These are phyloP conservation scores for Dunaliella sp. DNA, from an alignment of 139 green algal genomes.

Conservation along the genomic window DNA sequence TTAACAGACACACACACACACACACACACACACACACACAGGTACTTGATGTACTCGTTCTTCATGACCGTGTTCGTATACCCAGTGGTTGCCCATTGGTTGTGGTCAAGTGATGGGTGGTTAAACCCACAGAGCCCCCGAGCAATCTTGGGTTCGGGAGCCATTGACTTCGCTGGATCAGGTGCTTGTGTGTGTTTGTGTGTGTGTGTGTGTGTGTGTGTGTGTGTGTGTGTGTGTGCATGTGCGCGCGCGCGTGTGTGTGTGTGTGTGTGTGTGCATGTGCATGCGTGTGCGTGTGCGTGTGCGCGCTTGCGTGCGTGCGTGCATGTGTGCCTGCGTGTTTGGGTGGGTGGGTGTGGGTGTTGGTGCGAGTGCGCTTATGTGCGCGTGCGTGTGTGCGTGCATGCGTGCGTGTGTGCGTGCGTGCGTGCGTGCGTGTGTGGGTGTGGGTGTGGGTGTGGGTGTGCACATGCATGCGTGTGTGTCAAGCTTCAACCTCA, in stretches of 20 bases:
- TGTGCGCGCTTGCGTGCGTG: not conserved
- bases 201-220: not conserved
- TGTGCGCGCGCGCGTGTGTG: no score
- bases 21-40: no score
- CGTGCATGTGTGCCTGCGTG: not conserved
- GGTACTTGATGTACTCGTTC: slow-evolving; percentile 14
- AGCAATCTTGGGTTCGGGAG: slow-evolving; percentile 37
- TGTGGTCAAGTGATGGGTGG: slow-evolving; percentile 62
- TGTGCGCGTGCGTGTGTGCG: not conserved
- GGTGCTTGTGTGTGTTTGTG: no score
- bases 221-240: no score
- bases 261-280: not conserved
- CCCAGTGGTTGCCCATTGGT: slow-evolving; percentile 54
- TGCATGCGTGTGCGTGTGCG: not conserved
- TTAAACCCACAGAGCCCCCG: slow-evolving; percentile 43
- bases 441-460: not conserved
- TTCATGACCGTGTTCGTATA: slow-evolving; percentile 50
- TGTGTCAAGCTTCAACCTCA: no score
- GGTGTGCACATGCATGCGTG: not conserved
- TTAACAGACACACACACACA: no score
- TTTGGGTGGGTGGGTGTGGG: not conserved
- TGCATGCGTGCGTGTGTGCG: not conserved
- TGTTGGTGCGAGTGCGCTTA: not conserved
- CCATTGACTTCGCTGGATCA: slow-evolving; percentile 61
- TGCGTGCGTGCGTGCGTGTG: not conserved